Evolutionary conservation across 306 rosid genomes (phyloP).

Genomic region (Fragaria iinumae): DNA sequence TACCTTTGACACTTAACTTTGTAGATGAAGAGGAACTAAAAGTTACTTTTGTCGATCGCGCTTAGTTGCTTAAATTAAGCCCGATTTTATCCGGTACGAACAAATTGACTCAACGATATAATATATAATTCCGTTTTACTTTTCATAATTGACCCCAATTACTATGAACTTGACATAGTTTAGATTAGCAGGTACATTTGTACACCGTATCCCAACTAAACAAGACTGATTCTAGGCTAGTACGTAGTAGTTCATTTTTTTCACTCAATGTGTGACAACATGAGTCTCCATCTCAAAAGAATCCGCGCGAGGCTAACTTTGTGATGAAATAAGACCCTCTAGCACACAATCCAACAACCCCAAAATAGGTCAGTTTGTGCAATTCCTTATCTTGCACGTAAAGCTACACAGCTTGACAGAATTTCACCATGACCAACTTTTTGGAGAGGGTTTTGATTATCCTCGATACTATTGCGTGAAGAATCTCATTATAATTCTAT

Average conservation of each 20-base stretch:
- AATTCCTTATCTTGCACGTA: slow-evolving; percentile 11
- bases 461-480: neutral
- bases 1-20: neutral
- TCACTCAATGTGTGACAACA: neutral
- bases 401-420: neutral
- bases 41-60: neutral
- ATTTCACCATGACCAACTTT: neutral
- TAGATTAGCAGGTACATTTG: neutral
- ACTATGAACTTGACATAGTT: neutral
- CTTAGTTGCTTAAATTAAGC: neutral
- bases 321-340: neutral
- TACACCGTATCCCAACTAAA: neutral
- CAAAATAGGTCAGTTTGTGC: neutral
- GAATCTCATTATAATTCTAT: neutral
- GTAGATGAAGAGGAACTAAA: neutral
- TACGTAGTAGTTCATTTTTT: neutral
- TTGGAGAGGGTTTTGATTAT: neutral
- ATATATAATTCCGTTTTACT: no score
- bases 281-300: neutral
- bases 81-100: neutral
- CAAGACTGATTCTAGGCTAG: neutral
- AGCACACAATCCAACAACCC: neutral
- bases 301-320: neutral
- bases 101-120: neutral
- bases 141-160: no score